phyloP scores from a whole-genome alignment of 345 rosid genomes.

The Camelina sativa region DNA sequence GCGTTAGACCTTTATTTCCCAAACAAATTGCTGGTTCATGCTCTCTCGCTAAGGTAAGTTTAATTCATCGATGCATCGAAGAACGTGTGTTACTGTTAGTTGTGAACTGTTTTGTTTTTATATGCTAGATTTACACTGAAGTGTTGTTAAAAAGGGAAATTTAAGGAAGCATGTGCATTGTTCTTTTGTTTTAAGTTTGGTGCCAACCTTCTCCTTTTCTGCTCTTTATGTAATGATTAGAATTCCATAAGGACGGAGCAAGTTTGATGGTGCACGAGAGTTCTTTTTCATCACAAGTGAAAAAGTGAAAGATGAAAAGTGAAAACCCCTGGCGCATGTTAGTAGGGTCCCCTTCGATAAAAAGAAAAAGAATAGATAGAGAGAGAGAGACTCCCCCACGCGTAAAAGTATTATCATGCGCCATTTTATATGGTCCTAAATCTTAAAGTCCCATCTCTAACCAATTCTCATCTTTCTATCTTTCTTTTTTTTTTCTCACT shows the following conservation, averaged over 20 bases:
- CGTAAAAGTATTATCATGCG: constrained; percentile 43
- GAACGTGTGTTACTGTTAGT: neutral
- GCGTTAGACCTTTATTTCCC: neutral
- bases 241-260: constrained; percentile 21
- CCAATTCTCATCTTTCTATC: neutral
- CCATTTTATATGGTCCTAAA: constrained; percentile 39
- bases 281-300: constrained; percentile 27
- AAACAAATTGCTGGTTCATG: neutral
- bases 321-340: constrained; percentile 46
- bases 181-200: constrained; percentile 6
- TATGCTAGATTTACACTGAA: constrained; percentile 1
- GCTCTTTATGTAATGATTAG: constrained; percentile 24
- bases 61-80: too few relatives aligned
- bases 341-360: constrained; percentile 37
- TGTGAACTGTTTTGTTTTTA: neutral
- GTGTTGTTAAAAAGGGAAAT: neutral
- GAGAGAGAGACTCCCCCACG: constrained; percentile 38
- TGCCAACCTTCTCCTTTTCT: neutral
- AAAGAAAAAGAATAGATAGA: constrained; percentile 12
- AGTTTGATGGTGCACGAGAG: constrained; percentile 36
- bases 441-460: constrained; percentile 34
- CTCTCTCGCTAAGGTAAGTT: neutral
- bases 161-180: neutral
- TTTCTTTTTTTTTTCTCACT: constrained; percentile 10
- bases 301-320: too few relatives aligned